Evolutionary conservation across 192 early-diverging fungal genomes (phyloP).

Genomic region (Coemansia sp.): DNA sequence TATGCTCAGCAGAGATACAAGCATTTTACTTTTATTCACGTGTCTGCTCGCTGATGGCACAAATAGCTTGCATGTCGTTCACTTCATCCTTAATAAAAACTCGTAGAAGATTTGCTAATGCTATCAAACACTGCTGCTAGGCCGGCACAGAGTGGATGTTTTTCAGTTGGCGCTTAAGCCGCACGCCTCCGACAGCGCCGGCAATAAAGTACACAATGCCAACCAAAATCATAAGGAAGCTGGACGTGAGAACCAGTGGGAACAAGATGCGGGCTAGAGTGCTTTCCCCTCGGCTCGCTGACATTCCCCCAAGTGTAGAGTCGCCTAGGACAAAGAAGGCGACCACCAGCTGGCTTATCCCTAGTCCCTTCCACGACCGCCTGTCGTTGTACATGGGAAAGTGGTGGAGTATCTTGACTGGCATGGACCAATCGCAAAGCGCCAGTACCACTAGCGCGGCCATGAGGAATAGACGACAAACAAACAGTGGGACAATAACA

Average conservation of each 20-base stretch:
- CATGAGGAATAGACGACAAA: slow-evolving; percentile 38
- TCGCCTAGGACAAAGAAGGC: slow-evolving; percentile 45
- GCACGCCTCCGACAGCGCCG: slow-evolving; percentile 38
- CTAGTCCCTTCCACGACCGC: slow-evolving; percentile 33
- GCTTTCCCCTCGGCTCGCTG: neutral
- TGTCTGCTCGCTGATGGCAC: too few relatives aligned
- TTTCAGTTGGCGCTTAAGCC: slow-evolving; percentile 13
- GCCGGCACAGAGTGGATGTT: neutral
- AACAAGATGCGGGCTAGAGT: slow-evolving; percentile 24
- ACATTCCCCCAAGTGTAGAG: slow-evolving; percentile 24
- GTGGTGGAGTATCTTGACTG: slow-evolving; percentile 14
- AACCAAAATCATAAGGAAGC: slow-evolving; percentile 21
- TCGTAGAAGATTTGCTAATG: too few relatives aligned
- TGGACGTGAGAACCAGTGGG: slow-evolving; percentile 26
- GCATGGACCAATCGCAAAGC: slow-evolving; percentile 33
- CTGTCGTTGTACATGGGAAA: slow-evolving; percentile 45
- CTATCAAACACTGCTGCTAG: neutral
- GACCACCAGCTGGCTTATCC: slow-evolving; percentile 36
- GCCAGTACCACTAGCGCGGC: slow-evolving; percentile 19
- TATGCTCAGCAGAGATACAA: neutral
- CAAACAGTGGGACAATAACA: slow-evolving; percentile 33
- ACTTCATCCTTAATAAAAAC: neutral
- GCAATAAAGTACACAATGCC: slow-evolving; percentile 38
- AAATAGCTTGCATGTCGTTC: too few relatives aligned
- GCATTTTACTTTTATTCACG: too few relatives aligned